Evolutionary conservation across 495 filamentous ascomycete genomes (phyloP).

Genomic region (Trichoderma erinaceum): DNA sequence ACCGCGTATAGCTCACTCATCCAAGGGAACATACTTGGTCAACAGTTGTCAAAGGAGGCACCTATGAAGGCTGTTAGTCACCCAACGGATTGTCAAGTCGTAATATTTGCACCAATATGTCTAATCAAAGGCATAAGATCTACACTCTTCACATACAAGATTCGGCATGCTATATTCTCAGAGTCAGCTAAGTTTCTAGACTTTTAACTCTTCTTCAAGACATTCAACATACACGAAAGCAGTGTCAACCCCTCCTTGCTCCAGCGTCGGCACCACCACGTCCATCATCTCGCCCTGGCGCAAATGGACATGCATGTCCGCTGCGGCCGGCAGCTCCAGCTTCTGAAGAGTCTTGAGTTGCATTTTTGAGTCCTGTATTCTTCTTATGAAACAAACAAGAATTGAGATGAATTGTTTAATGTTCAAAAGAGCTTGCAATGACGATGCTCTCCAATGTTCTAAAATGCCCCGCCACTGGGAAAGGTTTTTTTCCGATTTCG

Average conservation of each 20-base stretch:
- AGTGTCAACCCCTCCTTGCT: conserved; percentile 63
- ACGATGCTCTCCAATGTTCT: background rate
- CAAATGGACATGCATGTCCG: conserved; percentile 59
- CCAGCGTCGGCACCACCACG: conserved; percentile 70
- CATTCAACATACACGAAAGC: conserved; percentile 53
- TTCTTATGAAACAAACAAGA: background rate
- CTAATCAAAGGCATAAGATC: conserved; percentile 15
- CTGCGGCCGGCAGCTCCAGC: conserved; percentile 62
- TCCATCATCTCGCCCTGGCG: conserved; percentile 77
- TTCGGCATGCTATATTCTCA: conserved; percentile 45
- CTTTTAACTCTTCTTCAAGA: background rate
- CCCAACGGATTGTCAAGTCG: background rate
- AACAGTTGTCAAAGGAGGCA: conserved; percentile 69
- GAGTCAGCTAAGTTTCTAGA: background rate
- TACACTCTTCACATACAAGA: conserved; percentile 31
- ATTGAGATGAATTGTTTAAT: background rate
- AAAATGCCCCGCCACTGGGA: background rate
- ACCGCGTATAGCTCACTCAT: background rate
- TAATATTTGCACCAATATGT: background rate
- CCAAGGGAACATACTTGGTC: conserved; percentile 30
- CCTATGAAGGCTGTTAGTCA: background rate
- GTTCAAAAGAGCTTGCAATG: background rate
- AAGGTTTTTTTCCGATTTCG: background rate
- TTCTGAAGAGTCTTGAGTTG: conserved; percentile 36
- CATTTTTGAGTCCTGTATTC: conserved; percentile 23